Percentiles rank a stretch among this genome's conserved stretches.
Conservation (phyloP, 768 basidiomycete genomes). For the Podaxis pistillaris region DNA sequence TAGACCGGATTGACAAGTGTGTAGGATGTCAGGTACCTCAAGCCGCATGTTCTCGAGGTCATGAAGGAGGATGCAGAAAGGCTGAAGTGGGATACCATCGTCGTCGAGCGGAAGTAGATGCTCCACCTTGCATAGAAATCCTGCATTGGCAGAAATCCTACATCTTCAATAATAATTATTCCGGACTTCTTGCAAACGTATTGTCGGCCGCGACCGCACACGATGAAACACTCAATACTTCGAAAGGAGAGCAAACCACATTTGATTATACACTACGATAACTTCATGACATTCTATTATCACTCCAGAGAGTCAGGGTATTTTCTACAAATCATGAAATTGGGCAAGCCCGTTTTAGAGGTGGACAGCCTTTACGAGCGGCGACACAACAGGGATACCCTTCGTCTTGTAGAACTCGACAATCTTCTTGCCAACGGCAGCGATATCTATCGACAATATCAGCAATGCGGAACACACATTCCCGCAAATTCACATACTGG, state of each 20-base stretch:
- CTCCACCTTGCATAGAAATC: constrained; percentile 13
- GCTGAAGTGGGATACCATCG: constrained; percentile 74
- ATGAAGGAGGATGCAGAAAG: constrained; percentile 77
- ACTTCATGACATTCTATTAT: not conserved
- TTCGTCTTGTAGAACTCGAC: constrained; percentile 83
- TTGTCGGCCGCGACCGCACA: not conserved
- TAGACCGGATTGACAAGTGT: constrained; percentile 13
- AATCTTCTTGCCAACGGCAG: constrained; percentile 80
- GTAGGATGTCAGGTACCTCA: constrained; percentile 90
- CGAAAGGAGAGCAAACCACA: not conserved
- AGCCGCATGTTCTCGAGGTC: constrained; percentile 72
- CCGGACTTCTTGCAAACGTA: not conserved
- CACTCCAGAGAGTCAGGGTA: not conserved
- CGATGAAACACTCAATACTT: not conserved
- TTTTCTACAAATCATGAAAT: not conserved
- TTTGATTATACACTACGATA: not conserved
- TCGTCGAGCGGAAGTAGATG: constrained; percentile 65
- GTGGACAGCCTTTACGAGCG: constrained; percentile 68
- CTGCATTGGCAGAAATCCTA: constrained; percentile 1
- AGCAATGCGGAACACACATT: constrained; percentile 8
- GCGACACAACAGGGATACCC: constrained; percentile 70
- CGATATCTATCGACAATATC: constrained; percentile 54
- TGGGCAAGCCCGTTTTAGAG: constrained; percentile 17
- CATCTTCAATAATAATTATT: constrained; percentile 10
- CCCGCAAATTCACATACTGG: constrained; percentile 44